These are phyloP conservation scores for Triticum dicoccoides DNA, from an alignment of 176 grass and related monocot genomes.

Conservation along the genomic window DNA sequence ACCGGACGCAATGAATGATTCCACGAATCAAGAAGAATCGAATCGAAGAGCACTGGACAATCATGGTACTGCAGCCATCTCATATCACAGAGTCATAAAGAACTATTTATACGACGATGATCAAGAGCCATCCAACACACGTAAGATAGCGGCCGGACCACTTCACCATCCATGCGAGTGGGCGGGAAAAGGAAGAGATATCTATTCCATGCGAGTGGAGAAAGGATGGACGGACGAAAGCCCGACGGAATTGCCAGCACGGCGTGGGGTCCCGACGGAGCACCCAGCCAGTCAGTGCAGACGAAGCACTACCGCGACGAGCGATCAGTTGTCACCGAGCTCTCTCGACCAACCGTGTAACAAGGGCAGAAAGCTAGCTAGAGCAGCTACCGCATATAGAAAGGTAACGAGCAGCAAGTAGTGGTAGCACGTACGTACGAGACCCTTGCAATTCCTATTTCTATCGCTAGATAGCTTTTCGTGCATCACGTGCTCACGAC, in stretches of 20 bases:
- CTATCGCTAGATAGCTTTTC: not conserved
- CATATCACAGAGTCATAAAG: not conserved
- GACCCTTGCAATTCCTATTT: not conserved
- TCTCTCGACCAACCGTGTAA: no score
- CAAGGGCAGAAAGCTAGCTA: no score
- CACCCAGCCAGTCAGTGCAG: not conserved
- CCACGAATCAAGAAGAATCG: not conserved
- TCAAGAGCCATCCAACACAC: not conserved
- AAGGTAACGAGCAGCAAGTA: not conserved
- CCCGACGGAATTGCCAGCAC: not conserved
- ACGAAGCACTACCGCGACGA: not conserved
- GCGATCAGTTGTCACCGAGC: no score
- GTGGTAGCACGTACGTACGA: no score
- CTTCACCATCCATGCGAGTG: not conserved
- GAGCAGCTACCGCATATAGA: not conserved
- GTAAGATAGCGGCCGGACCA: not conserved
- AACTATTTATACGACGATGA: not conserved
- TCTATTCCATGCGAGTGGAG: not conserved
- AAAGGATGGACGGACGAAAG: slow-evolving; percentile 26
- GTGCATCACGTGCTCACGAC: not conserved
- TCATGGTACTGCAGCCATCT: not conserved
- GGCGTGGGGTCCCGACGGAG: not conserved
- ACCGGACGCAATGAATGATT: not conserved
- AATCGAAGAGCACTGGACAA: not conserved
- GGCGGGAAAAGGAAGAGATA: not conserved